Conservation (phyloP, 73 alveolate genomes). For the Uronychia binucleata region DNA sequence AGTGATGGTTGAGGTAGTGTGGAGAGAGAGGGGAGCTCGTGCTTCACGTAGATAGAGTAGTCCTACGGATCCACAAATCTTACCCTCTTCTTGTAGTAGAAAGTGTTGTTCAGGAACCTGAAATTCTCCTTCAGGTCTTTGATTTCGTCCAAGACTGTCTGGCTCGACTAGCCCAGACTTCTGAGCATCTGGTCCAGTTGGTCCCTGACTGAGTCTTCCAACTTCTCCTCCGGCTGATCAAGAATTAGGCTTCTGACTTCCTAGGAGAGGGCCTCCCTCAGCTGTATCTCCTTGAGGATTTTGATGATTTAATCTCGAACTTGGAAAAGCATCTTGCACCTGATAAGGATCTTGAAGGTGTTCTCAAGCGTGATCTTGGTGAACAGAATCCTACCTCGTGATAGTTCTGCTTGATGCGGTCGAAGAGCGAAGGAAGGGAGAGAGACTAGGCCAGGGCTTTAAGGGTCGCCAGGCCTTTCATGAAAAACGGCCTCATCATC, state of each 20-base stretch:
- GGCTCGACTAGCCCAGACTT: neutral
- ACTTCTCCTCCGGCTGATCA: neutral
- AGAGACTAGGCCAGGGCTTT: slow-evolving; percentile 24
- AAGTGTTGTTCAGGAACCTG: neutral
- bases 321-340: slow-evolving; percentile 57
- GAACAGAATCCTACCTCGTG: neutral
- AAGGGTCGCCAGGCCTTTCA: slow-evolving; percentile 43
- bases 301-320: slow-evolving; percentile 26
- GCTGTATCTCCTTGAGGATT: slow-evolving; percentile 3
- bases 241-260: neutral
- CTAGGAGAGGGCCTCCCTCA: neutral
- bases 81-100: neutral
- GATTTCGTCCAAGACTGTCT: neutral
- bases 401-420: slow-evolving; percentile 30
- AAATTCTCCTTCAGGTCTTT: neutral
- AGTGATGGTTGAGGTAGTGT: too few species aligned
- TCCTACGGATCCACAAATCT: neutral
- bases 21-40: too few species aligned
- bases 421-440: slow-evolving; percentile 9
- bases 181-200: neutral
- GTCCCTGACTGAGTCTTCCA: neutral
- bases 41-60: neutral
- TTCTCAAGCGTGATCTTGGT: slow-evolving; percentile 54
- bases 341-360: slow-evolving; percentile 54
- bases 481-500: slow-evolving; percentile 57